Base-by-base conservation (phyloP, 805 yeast species). In the Lipomyces spencermartinsiae region DNA sequence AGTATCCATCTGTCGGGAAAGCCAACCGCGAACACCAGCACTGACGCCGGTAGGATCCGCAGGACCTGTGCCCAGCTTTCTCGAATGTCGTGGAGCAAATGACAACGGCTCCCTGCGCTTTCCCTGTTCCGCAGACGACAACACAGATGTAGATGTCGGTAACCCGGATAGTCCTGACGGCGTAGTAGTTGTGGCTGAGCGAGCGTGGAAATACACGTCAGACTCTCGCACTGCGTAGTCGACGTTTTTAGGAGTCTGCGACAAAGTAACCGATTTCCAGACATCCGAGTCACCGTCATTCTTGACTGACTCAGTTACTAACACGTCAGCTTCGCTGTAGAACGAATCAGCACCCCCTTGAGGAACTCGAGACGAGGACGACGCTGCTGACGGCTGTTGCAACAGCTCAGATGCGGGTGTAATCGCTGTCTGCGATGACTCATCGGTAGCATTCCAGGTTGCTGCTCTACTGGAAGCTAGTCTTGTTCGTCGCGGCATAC, bases 211-310 rank as follows among this genome's bases (percentile, higher is more conserved):
- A 66, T 86, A 85, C 39, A 81, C 71, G 74, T 88, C 91, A 0
- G 86, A 88, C 74, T 88, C 91, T 67, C 91, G 79, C 1, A 84
- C 83, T 0, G 88, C 83, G 75, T 87, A 87, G 74, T 88, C 88
- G 10, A 77, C 82, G 29, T 63, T 60, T 19, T 46, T 31, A 4
- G 58, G 46, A 14, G 54, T 59, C 5, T 39, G 61, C 34, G 62
- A 25, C 33, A 51, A 0, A 14, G 66, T 6, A 19, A 55, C 35
- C 16, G 65, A 51, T 12, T 31, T 64, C 70, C 71, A 63, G 8
- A 55, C 12, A 29, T 54, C 62, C 12, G 31, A n/a, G 1, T 62
- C 67, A 49, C 56, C 58, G 25, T 46, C 62, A 33, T 34, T 56
- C 4, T 63, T 62, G 53, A 14, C 7, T 10, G 53, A 12, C 19